A percentile compares a stretch with the other conserved stretches of the same genome.
Conservation (phyloP, 371 early-diverging fungal genomes). For the Lichtheimia corymbifera region DNA sequence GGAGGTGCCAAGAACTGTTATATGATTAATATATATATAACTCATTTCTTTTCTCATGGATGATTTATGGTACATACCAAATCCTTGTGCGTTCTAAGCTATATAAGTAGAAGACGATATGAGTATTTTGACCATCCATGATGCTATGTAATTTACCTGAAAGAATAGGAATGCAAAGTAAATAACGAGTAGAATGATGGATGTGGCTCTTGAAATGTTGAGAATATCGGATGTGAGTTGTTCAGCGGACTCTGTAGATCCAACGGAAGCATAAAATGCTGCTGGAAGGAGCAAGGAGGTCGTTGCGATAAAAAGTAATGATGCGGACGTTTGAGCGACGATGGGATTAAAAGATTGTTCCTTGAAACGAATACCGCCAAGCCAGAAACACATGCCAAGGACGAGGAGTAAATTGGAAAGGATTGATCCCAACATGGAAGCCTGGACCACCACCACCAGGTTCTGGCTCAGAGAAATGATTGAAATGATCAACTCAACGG, state of each 20-base stretch:
- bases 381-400: slow-evolving; percentile 76
- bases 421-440: slow-evolving; percentile 85
- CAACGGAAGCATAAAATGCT: slow-evolving; percentile 61
- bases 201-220: slow-evolving; percentile 67
- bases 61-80: slow-evolving; percentile 34
- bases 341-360: slow-evolving; percentile 76
- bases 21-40: neutral
- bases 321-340: slow-evolving; percentile 79
- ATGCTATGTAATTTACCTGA: slow-evolving; percentile 46
- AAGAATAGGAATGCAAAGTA: slow-evolving; percentile 77
- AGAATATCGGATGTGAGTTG: slow-evolving; percentile 45
- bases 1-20: slow-evolving; percentile 23
- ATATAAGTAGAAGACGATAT: neutral
- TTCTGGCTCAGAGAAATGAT: slow-evolving; percentile 77
- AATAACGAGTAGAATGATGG: slow-evolving; percentile 71
- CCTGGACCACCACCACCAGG: slow-evolving; percentile 79
- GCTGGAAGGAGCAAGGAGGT: slow-evolving; percentile 79
- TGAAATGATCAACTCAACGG: slow-evolving; percentile 83
- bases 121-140: too few species aligned
- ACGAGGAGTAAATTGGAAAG: slow-evolving; percentile 84
- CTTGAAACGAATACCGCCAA: slow-evolving; percentile 69
- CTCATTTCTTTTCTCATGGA: too few species aligned
- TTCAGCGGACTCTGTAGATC: slow-evolving; percentile 13
- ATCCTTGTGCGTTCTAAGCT: slow-evolving; percentile 70
- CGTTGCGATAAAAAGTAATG: slow-evolving; percentile 76